These are phyloP conservation scores for Lactarius pseudohatsudake DNA, from an alignment of 768 basidiomycete genomes.

Conservation along the genomic window DNA sequence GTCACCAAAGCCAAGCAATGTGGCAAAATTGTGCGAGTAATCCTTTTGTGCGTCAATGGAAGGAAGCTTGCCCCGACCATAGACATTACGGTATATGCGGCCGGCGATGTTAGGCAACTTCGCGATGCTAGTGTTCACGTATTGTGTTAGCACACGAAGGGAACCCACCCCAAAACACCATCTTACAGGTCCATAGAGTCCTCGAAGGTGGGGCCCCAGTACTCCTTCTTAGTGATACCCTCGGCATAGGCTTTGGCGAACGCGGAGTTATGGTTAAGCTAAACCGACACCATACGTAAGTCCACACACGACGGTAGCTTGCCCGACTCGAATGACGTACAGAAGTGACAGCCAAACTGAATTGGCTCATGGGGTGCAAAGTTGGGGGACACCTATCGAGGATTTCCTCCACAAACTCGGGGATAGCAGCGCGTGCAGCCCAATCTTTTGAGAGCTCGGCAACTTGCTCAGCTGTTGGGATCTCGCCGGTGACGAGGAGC, in stretches of 20 bases:
- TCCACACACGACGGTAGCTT: conserved; percentile 4
- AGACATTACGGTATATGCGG: conserved; percentile 86
- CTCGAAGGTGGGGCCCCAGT: conserved; percentile 94
- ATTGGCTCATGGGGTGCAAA: conserved; percentile 98
- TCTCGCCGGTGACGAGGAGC: conserved; percentile 92
- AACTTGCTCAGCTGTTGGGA: conserved; percentile 90
- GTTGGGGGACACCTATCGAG: conserved; percentile 92
- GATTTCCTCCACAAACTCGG: conserved; percentile 94
- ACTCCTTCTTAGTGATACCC: conserved; percentile 91
- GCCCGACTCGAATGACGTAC: conserved; percentile 44
- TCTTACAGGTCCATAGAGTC: conserved; percentile 82
- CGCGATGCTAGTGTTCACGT: conserved; percentile 62
- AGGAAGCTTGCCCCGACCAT: conserved; percentile 83
- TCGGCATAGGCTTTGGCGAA: conserved; percentile 94
- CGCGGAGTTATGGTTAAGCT: conserved; percentile 93
- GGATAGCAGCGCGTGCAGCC: conserved; percentile 89
- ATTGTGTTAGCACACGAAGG: neutral
- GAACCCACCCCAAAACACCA: neutral
- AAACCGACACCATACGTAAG: conserved; percentile 22
- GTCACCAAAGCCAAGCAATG: conserved; percentile 88
- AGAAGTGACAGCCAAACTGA: conserved; percentile 93
- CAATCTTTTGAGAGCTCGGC: conserved; percentile 85
- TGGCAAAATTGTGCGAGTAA: conserved; percentile 86
- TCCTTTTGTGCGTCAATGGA: conserved; percentile 83
- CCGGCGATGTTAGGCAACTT: conserved; percentile 97